phyloP scores from a whole-genome alignment of 2,329 filamentous ascomycete species.

The Apiospora hydei region DNA sequence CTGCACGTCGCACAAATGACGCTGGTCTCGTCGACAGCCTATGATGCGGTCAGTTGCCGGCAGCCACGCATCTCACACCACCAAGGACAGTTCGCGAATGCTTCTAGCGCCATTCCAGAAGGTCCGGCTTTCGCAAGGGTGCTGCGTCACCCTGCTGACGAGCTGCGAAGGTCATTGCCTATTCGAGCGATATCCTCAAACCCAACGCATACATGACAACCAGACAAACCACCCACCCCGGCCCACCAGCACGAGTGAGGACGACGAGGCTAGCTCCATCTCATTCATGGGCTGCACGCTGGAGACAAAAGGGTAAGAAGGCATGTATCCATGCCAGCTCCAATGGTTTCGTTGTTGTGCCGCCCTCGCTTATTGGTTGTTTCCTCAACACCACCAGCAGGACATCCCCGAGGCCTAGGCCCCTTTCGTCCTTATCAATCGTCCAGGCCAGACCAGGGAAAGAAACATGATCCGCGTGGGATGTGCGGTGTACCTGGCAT shows the following conservation, averaged over 20 bases:
- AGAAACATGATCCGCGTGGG: slow-evolving; percentile 8
- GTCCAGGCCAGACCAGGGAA: background rate
- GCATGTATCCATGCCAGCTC: background rate
- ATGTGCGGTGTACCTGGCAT: slow-evolving; percentile 7
- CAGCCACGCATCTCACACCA: background rate
- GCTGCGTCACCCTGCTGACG: slow-evolving; percentile 9
- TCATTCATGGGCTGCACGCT: background rate
- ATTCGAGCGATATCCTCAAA: background rate
- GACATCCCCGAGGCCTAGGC: slow-evolving; percentile 1
- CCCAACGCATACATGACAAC: background rate
- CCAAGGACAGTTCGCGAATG: background rate
- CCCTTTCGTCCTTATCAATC: background rate
- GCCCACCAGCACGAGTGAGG: background rate
- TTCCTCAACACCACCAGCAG: slow-evolving; percentile 3
- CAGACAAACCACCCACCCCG: background rate
- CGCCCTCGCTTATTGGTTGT: background rate
- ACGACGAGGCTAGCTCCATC: background rate
- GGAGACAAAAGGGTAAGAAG: background rate
- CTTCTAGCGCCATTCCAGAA: slow-evolving; percentile 20
- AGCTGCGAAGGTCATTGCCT: background rate
- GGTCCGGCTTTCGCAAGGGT: slow-evolving; percentile 1
- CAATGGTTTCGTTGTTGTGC: background rate
- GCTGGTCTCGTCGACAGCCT: background rate
- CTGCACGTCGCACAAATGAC: slow-evolving; percentile 12
- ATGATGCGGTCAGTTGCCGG: slow-evolving; percentile 9